Evolutionary conservation across 2,329 filamentous ascomycete species (phyloP), one percentile per base, ranked within the genome.

Genomic region (Periconia macrospinosa): DNA sequence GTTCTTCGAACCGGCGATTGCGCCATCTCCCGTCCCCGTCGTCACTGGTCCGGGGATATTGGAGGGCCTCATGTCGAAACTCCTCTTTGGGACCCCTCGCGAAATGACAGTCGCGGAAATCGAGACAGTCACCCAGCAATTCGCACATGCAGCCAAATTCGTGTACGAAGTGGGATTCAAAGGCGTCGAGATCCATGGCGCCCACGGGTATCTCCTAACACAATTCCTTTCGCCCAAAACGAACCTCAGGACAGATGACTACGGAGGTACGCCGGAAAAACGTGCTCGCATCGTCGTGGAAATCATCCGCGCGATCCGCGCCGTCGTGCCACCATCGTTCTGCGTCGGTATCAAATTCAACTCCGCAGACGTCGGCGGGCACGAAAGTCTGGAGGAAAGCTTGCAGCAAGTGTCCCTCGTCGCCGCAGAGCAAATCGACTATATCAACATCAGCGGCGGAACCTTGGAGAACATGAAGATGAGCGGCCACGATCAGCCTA

Each of bases 361-460:
- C 63, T 79, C 76, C 1, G 79, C 75, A 2, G 80, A 83, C 52
- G 53, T 62, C 14, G 76, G 80, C 57, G 69, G 73, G 17, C 67
- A 77, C 1, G 65, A 62, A 23, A 73, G 73, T 33, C 55, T 67
- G 1, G 56, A 79, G 10, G 84, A 85, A 13, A 82, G 79, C 35
- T 71, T 89, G 40, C 79, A 83, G 52, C 86, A 89, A 63, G 75
- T 87, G 10, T 69, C 75, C n/a, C 65, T 76, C 17, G 78, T 86
- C 5, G 69, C 70, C 0, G 73, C 71, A 6, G 77, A 76, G 40
- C 81, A 74, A 6, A 71, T 90, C 1, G 87, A 90, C 69, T 89
- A 89, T 58, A 71, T 90, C 1, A 87, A 91, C 69, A 79, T 90
- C 23, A 85, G 81, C 17, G 88, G 87, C 0, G 87, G 88, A 0